Conservation (phyloP, 2,329 filamentous ascomycete genomes). For the Aspergillus thermomutatus region DNA sequence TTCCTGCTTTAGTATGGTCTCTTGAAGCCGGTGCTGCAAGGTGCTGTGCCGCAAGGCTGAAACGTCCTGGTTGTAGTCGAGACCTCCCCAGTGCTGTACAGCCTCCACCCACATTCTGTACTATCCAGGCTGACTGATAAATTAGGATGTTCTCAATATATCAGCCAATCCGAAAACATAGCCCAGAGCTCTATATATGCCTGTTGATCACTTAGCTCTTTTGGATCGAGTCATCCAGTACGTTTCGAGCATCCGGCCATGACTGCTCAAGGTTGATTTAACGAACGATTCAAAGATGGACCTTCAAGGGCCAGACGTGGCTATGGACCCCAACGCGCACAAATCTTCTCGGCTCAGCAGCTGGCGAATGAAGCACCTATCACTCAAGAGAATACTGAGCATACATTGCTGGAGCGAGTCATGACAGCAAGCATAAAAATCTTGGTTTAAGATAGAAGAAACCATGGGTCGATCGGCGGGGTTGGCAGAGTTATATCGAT, state of each 20-base stretch:
- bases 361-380: too few species aligned
- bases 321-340: background rate
- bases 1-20: background rate
- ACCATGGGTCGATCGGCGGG: background rate
- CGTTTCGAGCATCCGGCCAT: background rate
- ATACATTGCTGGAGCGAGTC: too few species aligned
- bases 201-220: background rate
- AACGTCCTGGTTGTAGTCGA: background rate
- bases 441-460: background rate
- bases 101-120: background rate
- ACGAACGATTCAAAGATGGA: too few species aligned
- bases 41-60: background rate
- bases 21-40: background rate
- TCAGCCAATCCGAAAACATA: background rate
- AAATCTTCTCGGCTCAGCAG: background rate
- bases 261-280: background rate
- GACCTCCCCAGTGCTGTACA: background rate
- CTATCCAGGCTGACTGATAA: background rate
- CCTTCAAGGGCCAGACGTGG: too few species aligned
- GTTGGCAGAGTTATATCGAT: background rate
- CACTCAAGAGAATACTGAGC: too few species aligned
- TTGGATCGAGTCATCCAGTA: background rate
- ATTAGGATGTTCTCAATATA: background rate
- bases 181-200: background rate
- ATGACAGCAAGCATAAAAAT: background rate